A percentile compares a stretch with the other conserved stretches of the same genome.
phyloP scores from a whole-genome alignment of 805 yeast genomes.

The Wickerhamomyces alni region DNA sequence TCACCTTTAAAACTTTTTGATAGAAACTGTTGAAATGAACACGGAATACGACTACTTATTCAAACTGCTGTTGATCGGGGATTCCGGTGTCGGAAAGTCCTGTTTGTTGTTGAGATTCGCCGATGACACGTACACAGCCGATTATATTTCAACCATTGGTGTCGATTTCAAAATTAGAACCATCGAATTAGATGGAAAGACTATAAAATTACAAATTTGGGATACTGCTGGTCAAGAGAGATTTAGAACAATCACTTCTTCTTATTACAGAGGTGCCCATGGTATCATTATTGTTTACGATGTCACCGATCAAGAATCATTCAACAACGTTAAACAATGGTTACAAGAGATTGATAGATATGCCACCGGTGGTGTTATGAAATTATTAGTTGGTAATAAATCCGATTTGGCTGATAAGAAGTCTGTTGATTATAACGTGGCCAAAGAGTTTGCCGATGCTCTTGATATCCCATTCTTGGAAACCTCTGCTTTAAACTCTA shows the following conservation, averaged over 20 bases:
- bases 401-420: slow-evolving; percentile 91
- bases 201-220: slow-evolving; percentile 97
- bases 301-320: slow-evolving; percentile 94
- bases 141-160: slow-evolving; percentile 95
- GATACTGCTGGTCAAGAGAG: slow-evolving; percentile 99
- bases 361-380: slow-evolving; percentile 96
- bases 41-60: slow-evolving; percentile 97
- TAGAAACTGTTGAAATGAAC: slow-evolving; percentile 44
- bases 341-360: slow-evolving; percentile 96
- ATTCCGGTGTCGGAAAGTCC: slow-evolving; percentile 98
- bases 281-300: slow-evolving; percentile 97
- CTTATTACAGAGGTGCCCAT: slow-evolving; percentile 97
- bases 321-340: slow-evolving; percentile 97
- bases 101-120: slow-evolving; percentile 93
- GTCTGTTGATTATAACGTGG: slow-evolving; percentile 92
- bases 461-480: slow-evolving; percentile 92
- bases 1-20: no score
- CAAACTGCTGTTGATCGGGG: slow-evolving; percentile 92
- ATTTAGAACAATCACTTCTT: slow-evolving; percentile 94
- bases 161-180: slow-evolving; percentile 91
- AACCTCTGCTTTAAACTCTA: slow-evolving; percentile 90
- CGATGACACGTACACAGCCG: slow-evolving; percentile 95
- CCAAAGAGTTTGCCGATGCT: slow-evolving; percentile 96
- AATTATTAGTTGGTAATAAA: slow-evolving; percentile 93
- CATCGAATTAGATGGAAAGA: slow-evolving; percentile 92